Conservation (phyloP, 768 basidiomycete genomes). For the Russula vinacea region DNA sequence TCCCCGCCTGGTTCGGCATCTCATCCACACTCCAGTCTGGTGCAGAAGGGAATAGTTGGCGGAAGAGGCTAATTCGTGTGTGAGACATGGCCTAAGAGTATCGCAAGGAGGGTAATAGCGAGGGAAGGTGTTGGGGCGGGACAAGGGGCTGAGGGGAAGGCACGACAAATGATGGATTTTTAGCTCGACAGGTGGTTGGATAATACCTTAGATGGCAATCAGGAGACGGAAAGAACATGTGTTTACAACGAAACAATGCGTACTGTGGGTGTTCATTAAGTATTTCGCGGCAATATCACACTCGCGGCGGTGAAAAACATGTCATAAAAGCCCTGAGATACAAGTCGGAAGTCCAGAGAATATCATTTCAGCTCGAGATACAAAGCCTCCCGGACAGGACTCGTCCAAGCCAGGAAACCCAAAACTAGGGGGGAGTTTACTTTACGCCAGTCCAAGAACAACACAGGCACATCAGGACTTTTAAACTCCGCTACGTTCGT, state of each 20-base stretch:
- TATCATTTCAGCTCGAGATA: background rate
- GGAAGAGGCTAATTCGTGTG: background rate
- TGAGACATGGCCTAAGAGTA: background rate
- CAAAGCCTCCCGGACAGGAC: background rate
- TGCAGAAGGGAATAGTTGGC: conserved; percentile 17
- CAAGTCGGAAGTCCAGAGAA: background rate
- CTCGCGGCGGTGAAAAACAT: background rate
- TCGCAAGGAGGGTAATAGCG: background rate
- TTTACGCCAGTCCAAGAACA: background rate
- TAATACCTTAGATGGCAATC: background rate
- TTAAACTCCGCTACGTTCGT: background rate
- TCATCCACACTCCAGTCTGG: conserved; percentile 20
- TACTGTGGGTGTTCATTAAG: background rate
- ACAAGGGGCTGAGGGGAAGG: background rate
- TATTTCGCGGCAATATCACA: background rate
- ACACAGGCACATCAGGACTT: background rate
- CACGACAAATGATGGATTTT: background rate
- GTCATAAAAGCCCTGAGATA: background rate
- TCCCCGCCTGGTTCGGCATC: conserved; percentile 25
- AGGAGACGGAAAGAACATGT: background rate
- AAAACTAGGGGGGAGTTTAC: too few species aligned
- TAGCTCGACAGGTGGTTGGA: too few species aligned
- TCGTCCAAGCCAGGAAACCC: background rate
- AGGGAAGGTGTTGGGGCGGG: background rate
- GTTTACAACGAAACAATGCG: background rate